Evolutionary conservation across 371 early-diverging fungal species (phyloP).

Genomic region (Apophysomyces trapeziformis): DNA sequence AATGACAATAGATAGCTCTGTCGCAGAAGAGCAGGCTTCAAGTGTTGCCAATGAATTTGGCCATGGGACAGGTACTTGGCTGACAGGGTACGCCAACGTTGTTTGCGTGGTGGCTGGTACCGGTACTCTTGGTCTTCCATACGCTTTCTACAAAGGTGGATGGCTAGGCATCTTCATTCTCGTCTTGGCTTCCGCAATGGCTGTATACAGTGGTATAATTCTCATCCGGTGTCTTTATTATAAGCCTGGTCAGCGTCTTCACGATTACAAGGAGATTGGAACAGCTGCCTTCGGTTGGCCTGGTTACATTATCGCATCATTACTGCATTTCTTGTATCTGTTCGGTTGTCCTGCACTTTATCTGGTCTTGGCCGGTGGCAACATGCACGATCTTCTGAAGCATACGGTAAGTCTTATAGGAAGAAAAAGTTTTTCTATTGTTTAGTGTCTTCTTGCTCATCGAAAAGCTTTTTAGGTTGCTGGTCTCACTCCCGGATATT

Average conservation of each 20-base stretch:
- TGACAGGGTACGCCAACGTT: slow-evolving; percentile 63
- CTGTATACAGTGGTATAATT: slow-evolving; percentile 38
- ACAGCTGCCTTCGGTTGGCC: slow-evolving; percentile 67
- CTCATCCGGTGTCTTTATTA: slow-evolving; percentile 39
- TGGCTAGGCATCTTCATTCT: slow-evolving; percentile 68
- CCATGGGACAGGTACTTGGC: slow-evolving; percentile 35
- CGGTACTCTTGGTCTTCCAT: slow-evolving; percentile 79
- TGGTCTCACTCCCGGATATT: slow-evolving; percentile 34
- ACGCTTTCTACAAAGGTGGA: slow-evolving; percentile 75
- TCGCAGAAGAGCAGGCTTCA: slow-evolving; percentile 28
- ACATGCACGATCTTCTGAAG: slow-evolving; percentile 56
- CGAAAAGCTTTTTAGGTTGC: slow-evolving; percentile 16
- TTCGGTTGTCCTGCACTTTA: slow-evolving; percentile 77
- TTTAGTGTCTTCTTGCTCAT: not conserved
- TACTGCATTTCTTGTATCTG: slow-evolving; percentile 66
- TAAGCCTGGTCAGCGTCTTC: slow-evolving; percentile 52
- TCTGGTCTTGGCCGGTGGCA: slow-evolving; percentile 72
- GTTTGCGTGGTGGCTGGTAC: slow-evolving; percentile 33
- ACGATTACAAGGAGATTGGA: slow-evolving; percentile 62
- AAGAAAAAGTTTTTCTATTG: not conserved
- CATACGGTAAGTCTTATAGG: slow-evolving; percentile 23
- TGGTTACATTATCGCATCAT: slow-evolving; percentile 61
- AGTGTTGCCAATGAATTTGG: slow-evolving; percentile 30
- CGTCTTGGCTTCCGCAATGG: slow-evolving; percentile 34
- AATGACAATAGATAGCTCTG: slow-evolving; percentile 18